These are phyloP conservation scores for Boletus sp. DNA, from an alignment of 768 basidiomycete genomes.

Conservation along the genomic window DNA sequence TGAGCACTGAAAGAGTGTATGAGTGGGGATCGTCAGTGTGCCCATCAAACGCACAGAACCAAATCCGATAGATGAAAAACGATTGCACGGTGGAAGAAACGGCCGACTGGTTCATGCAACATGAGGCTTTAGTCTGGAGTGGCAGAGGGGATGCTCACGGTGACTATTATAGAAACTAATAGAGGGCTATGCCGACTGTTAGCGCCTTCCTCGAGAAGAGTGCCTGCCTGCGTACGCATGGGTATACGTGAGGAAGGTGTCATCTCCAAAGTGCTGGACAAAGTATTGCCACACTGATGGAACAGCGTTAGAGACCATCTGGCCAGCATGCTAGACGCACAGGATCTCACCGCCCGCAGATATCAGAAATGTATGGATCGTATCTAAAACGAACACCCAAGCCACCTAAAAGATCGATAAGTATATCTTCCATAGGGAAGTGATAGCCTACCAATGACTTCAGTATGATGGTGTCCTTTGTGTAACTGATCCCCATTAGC, in stretches of 20 bases:
- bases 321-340: background rate
- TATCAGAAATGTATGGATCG: constrained; percentile 15
- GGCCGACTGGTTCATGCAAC: constrained; percentile 11
- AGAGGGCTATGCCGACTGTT: constrained; percentile 14
- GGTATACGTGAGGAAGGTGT: constrained; percentile 4
- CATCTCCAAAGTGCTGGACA: constrained; percentile 22
- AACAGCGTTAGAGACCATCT: constrained; percentile 1
- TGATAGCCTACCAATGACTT: constrained; percentile 14
- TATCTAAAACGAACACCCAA: constrained; percentile 20
- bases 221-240: constrained; percentile 19
- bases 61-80: constrained; percentile 27
- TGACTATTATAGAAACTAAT: constrained; percentile 20
- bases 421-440: background rate
- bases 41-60: constrained; percentile 14
- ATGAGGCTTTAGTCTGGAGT: constrained; percentile 13
- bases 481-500: constrained; percentile 11
- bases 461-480: constrained; percentile 9
- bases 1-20: constrained; percentile 8
- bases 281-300: constrained; percentile 22
- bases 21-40: background rate
- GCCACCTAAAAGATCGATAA: constrained; percentile 14
- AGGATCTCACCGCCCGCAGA: constrained; percentile 15
- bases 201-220: constrained; percentile 5
- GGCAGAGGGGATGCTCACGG: constrained; percentile 10
- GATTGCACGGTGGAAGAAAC: constrained; percentile 22